Conservation (phyloP, 179 eudicot genomes). For the Carnegiea gigantea region DNA sequence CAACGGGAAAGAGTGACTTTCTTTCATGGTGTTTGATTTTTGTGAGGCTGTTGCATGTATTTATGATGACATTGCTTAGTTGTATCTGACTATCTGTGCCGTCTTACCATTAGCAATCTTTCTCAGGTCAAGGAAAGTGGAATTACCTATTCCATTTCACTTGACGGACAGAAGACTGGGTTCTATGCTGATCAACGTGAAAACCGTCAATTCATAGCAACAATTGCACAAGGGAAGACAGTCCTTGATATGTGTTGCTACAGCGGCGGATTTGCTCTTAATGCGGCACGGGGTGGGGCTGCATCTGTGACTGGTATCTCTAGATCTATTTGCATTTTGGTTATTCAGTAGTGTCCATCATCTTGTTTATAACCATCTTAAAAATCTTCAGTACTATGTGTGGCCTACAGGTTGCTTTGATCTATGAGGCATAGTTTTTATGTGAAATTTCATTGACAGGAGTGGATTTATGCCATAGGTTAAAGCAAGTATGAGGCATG, state of each 20-base stretch:
- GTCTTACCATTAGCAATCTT: too few relatives aligned
- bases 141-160: constrained; percentile 60
- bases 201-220: constrained; percentile 74
- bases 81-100: neutral
- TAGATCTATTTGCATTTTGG: constrained; percentile 8
- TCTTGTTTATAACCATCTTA: neutral
- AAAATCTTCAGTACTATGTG: neutral
- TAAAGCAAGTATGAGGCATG: neutral
- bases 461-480: neutral
- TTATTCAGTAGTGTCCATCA: neutral
- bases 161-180: constrained; percentile 93
- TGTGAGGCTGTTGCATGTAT: neutral
- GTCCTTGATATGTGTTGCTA: constrained; percentile 92
- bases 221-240: constrained; percentile 61
- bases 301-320: constrained; percentile 61
- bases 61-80: neutral
- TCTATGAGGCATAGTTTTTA: neutral
- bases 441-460: neutral
- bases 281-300: constrained; percentile 80
- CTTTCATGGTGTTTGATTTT: neutral
- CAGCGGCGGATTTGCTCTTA: constrained; percentile 91
- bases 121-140: constrained; percentile 77
- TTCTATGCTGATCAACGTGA: constrained; percentile 98
- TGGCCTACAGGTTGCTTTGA: neutral
- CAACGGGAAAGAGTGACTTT: neutral